Evolutionary conservation across 371 early-diverging fungal genomes (phyloP).

Genomic region (Mucor irregularis): DNA sequence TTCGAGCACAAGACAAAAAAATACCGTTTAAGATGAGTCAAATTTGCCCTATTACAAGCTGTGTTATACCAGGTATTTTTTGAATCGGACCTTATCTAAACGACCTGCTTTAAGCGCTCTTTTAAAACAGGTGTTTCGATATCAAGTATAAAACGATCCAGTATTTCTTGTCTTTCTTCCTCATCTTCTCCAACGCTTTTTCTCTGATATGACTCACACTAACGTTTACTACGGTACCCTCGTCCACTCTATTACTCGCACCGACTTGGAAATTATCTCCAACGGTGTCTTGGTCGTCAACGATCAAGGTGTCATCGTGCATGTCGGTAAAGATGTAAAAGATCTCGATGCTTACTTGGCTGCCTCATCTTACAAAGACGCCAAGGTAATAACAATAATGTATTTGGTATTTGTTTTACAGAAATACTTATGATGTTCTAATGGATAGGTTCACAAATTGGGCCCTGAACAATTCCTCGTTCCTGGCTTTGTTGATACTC

Average conservation of each 20-base stretch:
- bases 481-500: slow-evolving; percentile 91
- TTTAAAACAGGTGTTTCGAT: no score
- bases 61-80: no score
- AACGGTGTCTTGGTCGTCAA: slow-evolving; percentile 61
- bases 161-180: background rate
- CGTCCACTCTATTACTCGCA: slow-evolving; percentile 65
- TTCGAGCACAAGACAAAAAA: no score
- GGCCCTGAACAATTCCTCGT: slow-evolving; percentile 69
- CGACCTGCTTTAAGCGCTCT: no score
- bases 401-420: background rate
- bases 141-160: no score
- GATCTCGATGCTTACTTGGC: slow-evolving; percentile 28
- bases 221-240: slow-evolving; percentile 66
- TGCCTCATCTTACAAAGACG: slow-evolving; percentile 4
- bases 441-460: slow-evolving; percentile 47
- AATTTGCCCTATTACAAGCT: no score
- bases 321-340: slow-evolving; percentile 44
- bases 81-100: no score
- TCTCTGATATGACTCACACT: background rate
- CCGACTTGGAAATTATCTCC: slow-evolving; percentile 55
- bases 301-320: slow-evolving; percentile 56
- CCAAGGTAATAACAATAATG: slow-evolving; percentile 13
- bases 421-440: background rate
- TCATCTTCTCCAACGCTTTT: background rate
- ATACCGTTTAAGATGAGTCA: no score